Conservation (phyloP, 2,329 filamentous ascomycete species). For the Emmonsiellopsis sp. region DNA sequence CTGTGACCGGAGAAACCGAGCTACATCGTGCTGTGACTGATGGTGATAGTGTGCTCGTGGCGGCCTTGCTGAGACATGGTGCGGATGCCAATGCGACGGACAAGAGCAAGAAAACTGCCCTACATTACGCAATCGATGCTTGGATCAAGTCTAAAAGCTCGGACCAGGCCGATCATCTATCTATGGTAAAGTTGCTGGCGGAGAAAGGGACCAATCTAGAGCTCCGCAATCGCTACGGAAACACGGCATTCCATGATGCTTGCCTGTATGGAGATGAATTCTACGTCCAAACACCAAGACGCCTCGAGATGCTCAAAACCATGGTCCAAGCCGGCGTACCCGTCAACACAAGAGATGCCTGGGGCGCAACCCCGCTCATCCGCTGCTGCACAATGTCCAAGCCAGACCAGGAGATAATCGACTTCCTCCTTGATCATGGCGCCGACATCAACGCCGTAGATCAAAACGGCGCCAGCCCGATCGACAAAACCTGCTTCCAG, state of each 20-base stretch:
- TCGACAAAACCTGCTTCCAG: not conserved
- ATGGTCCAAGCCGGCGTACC: not conserved
- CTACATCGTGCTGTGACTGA: not conserved
- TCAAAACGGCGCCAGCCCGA: not conserved
- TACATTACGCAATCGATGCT: not conserved
- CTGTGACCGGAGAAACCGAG: not conserved
- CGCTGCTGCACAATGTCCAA: slow-evolving; percentile 1
- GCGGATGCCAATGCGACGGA: not conserved
- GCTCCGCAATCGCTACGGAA: not conserved
- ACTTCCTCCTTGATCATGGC: not conserved
- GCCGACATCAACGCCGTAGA: not conserved
- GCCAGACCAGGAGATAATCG: not conserved
- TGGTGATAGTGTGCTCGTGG: not conserved
- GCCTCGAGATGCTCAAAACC: not conserved
- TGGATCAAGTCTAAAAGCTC: not conserved
- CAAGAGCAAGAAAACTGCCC: not conserved
- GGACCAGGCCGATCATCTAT: not conserved
- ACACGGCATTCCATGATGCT: not conserved
- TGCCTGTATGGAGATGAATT: not conserved
- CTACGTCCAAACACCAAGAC: not conserved
- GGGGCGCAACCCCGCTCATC: not conserved
- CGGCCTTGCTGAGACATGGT: not conserved
- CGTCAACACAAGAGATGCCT: not conserved
- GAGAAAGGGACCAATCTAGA: not conserved
- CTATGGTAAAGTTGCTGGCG: not conserved